Conservation (phyloP, 1,139 yeast species). For the Scheffersomyces cryptocercus region DNA sequence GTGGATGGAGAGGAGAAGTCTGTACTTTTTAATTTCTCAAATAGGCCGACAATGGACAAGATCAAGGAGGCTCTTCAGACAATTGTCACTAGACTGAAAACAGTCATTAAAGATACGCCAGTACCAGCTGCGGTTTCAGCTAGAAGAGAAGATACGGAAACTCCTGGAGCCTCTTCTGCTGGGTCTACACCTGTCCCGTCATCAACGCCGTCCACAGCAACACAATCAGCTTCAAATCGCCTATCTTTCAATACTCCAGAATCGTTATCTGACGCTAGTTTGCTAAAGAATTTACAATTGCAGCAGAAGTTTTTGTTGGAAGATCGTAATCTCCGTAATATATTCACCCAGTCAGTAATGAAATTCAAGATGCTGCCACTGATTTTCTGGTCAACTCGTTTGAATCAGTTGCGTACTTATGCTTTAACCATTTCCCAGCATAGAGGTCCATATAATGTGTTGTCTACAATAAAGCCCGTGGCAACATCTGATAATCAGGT, state of each 20-base stretch:
- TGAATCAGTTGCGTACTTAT: constrained; percentile 78
- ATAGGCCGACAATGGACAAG: constrained; percentile 73
- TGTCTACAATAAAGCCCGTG: constrained; percentile 90
- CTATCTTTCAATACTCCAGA: constrained; percentile 19
- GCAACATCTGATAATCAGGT: constrained; percentile 90
- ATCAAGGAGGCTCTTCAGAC: constrained; percentile 71
- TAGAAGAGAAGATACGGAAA: constrained; percentile 15
- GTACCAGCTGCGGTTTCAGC: constrained; percentile 9
- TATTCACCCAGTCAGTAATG: constrained; percentile 88
- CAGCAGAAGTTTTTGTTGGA: constrained; percentile 78
- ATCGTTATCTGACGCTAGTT: constrained; percentile 36
- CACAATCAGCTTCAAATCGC: constrained; percentile 9
- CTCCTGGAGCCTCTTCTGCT: constrained; percentile 19
- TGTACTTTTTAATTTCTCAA: constrained; percentile 62
- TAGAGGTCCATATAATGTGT: constrained; percentile 89
- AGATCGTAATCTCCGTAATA: constrained; percentile 67
- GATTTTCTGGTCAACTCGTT: constrained; percentile 86
- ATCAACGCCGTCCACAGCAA: constrained; percentile 7
- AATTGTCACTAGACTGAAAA: constrained; percentile 67
- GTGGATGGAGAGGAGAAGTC: constrained; percentile 45
- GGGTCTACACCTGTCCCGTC: constrained; percentile 21
- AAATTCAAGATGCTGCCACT: constrained; percentile 72
- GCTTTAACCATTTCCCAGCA: constrained; percentile 84
- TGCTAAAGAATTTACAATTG: constrained; percentile 68
- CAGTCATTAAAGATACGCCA: constrained; percentile 38